Conservation (phyloP, 352 stramenopile genomes). For the Phytopythium litorale region DNA sequence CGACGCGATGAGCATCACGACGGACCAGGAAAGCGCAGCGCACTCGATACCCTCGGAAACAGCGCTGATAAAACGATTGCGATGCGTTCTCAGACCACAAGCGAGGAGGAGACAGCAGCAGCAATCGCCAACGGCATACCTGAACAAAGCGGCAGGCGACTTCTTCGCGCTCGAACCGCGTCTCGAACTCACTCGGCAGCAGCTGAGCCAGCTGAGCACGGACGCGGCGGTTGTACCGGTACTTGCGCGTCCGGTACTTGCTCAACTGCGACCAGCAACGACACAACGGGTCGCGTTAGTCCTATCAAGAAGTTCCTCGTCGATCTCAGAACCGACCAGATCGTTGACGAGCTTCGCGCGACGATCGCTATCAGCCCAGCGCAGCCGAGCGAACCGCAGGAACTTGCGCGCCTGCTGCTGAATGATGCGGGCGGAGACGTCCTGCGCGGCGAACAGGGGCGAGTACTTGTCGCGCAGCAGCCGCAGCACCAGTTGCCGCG, state of each 20-base stretch:
- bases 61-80: conserved; percentile 20
- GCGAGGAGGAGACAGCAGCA: not conserved
- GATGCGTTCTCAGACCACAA: not conserved
- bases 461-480: conserved; percentile 38
- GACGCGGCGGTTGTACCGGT: conserved; percentile 56
- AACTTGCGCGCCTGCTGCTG: conserved; percentile 36
- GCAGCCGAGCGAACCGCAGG: conserved; percentile 38
- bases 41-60: conserved; percentile 38
- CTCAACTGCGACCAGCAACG: conserved; percentile 16
- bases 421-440: conserved; percentile 43
- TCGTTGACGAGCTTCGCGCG: conserved; percentile 31
- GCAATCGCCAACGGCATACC: conserved; percentile 13
- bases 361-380: conserved; percentile 30
- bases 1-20: conserved; percentile 15
- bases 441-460: conserved; percentile 55
- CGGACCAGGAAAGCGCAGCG: conserved; percentile 18
- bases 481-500: conserved; percentile 33
- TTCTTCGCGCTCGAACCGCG: conserved; percentile 42
- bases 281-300: not conserved
- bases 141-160: conserved; percentile 28
- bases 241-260: conserved; percentile 62
- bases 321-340: conserved; percentile 22
- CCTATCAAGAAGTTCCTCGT: not conserved
- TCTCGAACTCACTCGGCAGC: conserved; percentile 41
- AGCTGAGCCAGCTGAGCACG: conserved; percentile 38